Evolutionary conservation across 2,329 filamentous ascomycete genomes (phyloP).

Genomic region (Trichoderma breve): DNA sequence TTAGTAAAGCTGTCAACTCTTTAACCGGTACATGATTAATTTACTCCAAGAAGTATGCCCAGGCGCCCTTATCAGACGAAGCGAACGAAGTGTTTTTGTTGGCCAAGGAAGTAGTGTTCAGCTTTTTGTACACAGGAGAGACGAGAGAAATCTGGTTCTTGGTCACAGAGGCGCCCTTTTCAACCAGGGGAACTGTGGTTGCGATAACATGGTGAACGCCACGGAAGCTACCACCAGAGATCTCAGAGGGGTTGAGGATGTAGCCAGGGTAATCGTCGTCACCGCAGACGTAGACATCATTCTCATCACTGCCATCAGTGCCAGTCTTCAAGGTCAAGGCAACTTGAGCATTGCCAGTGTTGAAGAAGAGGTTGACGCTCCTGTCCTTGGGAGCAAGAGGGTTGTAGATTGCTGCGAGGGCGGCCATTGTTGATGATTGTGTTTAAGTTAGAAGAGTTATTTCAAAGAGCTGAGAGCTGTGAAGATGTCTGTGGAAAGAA

Average conservation of each 20-base stretch:
- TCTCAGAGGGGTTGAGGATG: neutral
- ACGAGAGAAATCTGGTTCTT: neutral
- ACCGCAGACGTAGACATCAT: neutral
- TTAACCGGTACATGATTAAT: neutral
- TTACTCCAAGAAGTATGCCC: neutral
- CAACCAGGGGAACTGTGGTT: neutral
- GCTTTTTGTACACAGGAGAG: neutral
- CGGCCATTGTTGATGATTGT: neutral
- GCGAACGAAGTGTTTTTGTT: no score
- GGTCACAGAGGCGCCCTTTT: neutral
- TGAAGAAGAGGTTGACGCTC: neutral
- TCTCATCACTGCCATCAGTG: neutral
- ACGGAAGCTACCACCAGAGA: neutral
- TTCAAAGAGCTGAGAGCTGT: neutral
- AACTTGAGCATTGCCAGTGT: neutral
- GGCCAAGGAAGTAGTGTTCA: neutral
- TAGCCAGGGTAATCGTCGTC: neutral
- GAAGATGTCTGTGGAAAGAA: neutral
- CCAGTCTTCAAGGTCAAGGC: neutral
- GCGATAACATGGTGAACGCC: neutral
- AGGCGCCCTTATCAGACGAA: no score
- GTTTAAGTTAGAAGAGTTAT: neutral
- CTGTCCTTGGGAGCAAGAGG: neutral
- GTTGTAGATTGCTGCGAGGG: neutral
- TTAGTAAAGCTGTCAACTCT: neutral